These are phyloP conservation scores for Lasiodiplodia sp. DNA, from an alignment of 2,329 filamentous ascomycete species.

Conservation along the genomic window DNA sequence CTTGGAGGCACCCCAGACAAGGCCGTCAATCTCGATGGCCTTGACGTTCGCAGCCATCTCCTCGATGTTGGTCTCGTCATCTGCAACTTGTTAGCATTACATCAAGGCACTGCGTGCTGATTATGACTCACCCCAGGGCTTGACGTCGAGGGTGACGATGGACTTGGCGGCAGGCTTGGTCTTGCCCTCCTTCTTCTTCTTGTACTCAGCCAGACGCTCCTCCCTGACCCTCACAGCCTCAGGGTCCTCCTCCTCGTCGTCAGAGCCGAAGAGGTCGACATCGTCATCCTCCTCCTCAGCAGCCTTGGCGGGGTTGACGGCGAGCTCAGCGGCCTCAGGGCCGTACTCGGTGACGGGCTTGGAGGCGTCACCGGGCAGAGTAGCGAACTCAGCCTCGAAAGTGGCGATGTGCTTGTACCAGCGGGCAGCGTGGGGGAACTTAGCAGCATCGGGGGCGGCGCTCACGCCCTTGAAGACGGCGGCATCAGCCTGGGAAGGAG, in stretches of 20 bases:
- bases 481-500: constrained; percentile 93
- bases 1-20: constrained; percentile 94
- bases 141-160: constrained; percentile 92
- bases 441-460: constrained; percentile 76
- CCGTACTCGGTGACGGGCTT: constrained; percentile 91
- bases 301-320: constrained; percentile 86
- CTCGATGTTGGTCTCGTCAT: constrained; percentile 93
- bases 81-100: constrained; percentile 51
- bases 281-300: constrained; percentile 71
- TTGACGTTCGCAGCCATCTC: constrained; percentile 82
- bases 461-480: constrained; percentile 91
- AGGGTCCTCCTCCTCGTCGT: constrained; percentile 92
- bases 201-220: constrained; percentile 91
- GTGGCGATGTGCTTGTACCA: constrained; percentile 99
- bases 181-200: constrained; percentile 96
- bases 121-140: constrained; percentile 89
- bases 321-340: constrained; percentile 78
- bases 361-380: constrained; percentile 87
- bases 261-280: constrained; percentile 90
- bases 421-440: constrained; percentile 92
- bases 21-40: constrained; percentile 87
- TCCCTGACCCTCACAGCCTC: constrained; percentile 85
- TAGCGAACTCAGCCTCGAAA: constrained; percentile 91
- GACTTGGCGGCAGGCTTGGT: constrained; percentile 94
- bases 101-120: neutral